Conservation (phyloP, 176 grass and related monocot genomes). For the Bonia amplexicaulis region DNA sequence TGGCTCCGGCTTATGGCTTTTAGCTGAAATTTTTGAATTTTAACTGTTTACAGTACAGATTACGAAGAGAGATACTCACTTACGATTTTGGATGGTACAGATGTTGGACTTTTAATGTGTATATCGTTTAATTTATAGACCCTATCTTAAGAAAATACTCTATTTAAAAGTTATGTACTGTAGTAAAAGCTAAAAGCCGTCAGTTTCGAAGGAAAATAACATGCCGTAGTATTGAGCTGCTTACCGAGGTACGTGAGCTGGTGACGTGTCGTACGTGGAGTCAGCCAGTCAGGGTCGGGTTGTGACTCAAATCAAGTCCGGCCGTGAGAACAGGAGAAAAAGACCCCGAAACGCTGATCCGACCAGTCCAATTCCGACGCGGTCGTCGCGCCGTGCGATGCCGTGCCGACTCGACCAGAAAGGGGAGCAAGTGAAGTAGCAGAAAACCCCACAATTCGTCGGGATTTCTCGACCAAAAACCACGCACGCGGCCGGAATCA, state of each 20-base stretch:
- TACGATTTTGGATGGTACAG: no score
- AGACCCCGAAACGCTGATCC: background rate
- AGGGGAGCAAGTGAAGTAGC: background rate
- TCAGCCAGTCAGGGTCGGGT: background rate
- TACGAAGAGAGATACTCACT: no score
- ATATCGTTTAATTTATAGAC: no score
- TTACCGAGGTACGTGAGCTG: background rate
- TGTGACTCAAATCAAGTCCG: background rate
- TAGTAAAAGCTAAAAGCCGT: no score
- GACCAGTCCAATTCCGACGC: background rate
- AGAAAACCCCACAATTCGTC: background rate
- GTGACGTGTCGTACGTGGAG: background rate
- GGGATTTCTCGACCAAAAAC: background rate
- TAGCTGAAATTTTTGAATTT: no score
- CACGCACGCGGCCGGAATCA: background rate
- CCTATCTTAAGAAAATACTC: no score
- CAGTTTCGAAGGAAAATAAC: no score
- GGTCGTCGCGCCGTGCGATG: background rate
- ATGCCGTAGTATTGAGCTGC: background rate
- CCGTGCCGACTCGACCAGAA: background rate
- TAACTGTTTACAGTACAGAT: no score
- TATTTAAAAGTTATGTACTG: no score
- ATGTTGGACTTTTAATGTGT: no score
- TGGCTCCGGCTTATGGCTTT: no score
- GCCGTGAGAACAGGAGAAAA: background rate